A percentile compares a stretch with the other conserved stretches of the same genome.
These are phyloP conservation scores for Hypoxylon rickii DNA, from an alignment of 495 filamentous ascomycete genomes.

Conservation along the genomic window DNA sequence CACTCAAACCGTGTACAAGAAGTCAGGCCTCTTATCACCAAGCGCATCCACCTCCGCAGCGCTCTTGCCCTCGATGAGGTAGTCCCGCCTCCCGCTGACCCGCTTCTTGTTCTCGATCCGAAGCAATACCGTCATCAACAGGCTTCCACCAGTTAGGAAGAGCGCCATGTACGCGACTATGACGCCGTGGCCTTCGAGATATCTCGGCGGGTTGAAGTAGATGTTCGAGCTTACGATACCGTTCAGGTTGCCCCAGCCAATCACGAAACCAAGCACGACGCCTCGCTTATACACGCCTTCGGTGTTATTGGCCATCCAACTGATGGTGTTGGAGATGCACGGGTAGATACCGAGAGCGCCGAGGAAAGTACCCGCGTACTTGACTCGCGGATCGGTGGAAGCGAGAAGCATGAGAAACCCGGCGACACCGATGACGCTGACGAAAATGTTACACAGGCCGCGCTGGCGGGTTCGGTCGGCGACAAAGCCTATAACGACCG, in stretches of 20 bases:
- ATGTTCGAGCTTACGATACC: slow-evolving; percentile 82
- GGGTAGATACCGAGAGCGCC: slow-evolving; percentile 92
- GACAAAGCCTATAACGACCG: slow-evolving; percentile 73
- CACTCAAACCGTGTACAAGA: slow-evolving; percentile 73
- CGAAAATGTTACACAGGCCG: slow-evolving; percentile 79
- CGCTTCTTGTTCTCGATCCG: slow-evolving; percentile 66
- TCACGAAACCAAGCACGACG: slow-evolving; percentile 82
- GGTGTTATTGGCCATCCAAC: slow-evolving; percentile 86
- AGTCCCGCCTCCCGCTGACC: slow-evolving; percentile 67
- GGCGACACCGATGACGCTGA: slow-evolving; percentile 70
- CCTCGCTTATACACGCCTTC: slow-evolving; percentile 94
- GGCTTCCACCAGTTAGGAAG: slow-evolving; percentile 55
- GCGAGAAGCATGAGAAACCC: slow-evolving; percentile 82
- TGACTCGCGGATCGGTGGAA: slow-evolving; percentile 60
- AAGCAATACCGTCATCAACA: slow-evolving; percentile 70
- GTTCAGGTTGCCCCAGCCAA: slow-evolving; percentile 93
- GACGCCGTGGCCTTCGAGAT: slow-evolving; percentile 50
- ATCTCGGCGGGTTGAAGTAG: slow-evolving; percentile 52
- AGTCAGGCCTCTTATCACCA: slow-evolving; percentile 78
- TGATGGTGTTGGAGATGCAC: slow-evolving; percentile 87
- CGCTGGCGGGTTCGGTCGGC: slow-evolving; percentile 79
- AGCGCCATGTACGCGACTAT: slow-evolving; percentile 56
- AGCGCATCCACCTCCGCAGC: slow-evolving; percentile 62
- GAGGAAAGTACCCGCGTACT: slow-evolving; percentile 85
- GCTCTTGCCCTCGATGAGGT: slow-evolving; percentile 63